Conservation (phyloP, 345 rosid genomes). For the Microcos paniculata region DNA sequence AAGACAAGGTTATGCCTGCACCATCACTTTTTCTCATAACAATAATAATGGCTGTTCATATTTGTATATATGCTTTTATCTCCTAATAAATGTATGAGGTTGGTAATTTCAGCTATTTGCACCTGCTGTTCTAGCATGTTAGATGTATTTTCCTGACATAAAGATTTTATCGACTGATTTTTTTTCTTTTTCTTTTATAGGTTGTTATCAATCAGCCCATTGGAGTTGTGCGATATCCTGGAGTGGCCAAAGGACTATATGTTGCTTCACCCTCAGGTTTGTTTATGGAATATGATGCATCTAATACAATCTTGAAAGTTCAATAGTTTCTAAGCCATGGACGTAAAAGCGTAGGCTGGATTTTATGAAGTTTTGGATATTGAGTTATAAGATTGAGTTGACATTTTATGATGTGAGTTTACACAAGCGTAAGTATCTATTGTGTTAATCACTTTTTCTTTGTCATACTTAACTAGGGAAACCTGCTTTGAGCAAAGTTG, state of each 20-base stretch:
- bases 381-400: too few relatives aligned
- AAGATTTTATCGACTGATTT: background rate
- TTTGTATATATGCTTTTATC: background rate
- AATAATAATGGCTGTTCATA: background rate
- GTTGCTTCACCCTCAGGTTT: constrained; percentile 65
- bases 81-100: constrained; percentile 7
- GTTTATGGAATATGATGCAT: background rate
- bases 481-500: constrained; percentile 74
- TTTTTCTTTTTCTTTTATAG: constrained; percentile 33
- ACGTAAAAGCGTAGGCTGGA: too few relatives aligned
- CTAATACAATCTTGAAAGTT: background rate
- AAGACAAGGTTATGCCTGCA: constrained; percentile 56
- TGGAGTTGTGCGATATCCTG: constrained; percentile 67
- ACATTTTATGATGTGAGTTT: too few relatives aligned
- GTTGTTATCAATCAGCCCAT: constrained; percentile 70
- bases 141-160: background rate
- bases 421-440: background rate
- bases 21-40: background rate
- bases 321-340: background rate
- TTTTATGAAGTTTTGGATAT: too few relatives aligned
- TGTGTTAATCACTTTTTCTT: background rate
- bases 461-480: constrained; percentile 44
- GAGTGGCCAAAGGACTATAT: constrained; percentile 82
- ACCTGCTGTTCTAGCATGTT: background rate
- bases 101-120: background rate